Percentiles rank a stretch among this genome's conserved stretches.
Evolutionary conservation across 768 basidiomycete species (phyloP).

Genomic region (Myochromella boudieri): DNA sequence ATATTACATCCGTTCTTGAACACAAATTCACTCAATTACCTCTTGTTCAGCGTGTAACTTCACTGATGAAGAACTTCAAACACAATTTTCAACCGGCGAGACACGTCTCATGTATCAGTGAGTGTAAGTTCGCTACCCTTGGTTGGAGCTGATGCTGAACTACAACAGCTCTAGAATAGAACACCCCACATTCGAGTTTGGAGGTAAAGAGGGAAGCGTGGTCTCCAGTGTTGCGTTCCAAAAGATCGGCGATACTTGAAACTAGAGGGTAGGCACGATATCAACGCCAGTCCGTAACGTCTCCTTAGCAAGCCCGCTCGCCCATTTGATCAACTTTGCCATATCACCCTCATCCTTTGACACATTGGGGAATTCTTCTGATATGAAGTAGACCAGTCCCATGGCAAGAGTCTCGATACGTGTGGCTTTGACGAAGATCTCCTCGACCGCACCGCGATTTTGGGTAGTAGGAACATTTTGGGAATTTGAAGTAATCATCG

Average conservation of each 20-base stretch:
- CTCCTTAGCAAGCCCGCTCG: constrained; percentile 63
- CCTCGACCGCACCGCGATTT: constrained; percentile 66
- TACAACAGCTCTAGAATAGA: constrained; percentile 63
- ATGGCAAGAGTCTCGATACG: constrained; percentile 65
- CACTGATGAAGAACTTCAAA: constrained; percentile 71
- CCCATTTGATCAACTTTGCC: constrained; percentile 62
- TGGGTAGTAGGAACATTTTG: constrained; percentile 40
- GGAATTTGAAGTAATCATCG: constrained; percentile 45
- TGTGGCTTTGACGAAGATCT: constrained; percentile 75
- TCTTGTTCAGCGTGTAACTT: constrained; percentile 71
- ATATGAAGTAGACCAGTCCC: constrained; percentile 75
- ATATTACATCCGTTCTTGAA: background rate
- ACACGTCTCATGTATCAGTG: constrained; percentile 67
- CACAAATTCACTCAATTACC: background rate
- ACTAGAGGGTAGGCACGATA: constrained; percentile 39
- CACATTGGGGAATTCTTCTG: constrained; percentile 35
- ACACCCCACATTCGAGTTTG: constrained; percentile 73
- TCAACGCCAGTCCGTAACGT: constrained; percentile 67
- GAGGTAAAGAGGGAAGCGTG: constrained; percentile 72
- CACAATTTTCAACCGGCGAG: constrained; percentile 45
- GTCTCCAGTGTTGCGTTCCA: constrained; percentile 74
- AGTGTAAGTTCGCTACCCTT: constrained; percentile 21
- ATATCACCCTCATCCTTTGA: constrained; percentile 31
- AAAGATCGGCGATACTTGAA: constrained; percentile 27
- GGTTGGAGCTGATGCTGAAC: background rate